Evolutionary conservation across 805 yeast genomes (phyloP).

Genomic region (Tetrapisispora fleetii): DNA sequence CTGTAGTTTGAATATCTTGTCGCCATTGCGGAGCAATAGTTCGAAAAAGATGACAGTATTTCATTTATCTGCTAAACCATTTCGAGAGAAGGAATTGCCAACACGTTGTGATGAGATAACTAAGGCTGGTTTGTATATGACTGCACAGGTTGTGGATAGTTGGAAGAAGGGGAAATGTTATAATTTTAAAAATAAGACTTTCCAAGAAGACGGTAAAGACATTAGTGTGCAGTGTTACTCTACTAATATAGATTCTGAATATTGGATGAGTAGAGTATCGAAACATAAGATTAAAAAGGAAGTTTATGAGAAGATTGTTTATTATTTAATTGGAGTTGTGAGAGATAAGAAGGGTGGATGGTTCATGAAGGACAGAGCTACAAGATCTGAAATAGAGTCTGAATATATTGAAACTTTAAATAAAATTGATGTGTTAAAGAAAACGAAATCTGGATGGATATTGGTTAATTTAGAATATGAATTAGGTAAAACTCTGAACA

Average conservation of each 20-base stretch:
- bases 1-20: too few relatives aligned
- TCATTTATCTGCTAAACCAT: slow-evolving; percentile 5
- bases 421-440: slow-evolving; percentile 14
- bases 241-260: slow-evolving; percentile 21
- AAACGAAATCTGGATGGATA: slow-evolving; percentile 21
- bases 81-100: slow-evolving; percentile 9
- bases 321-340: slow-evolving; percentile 26
- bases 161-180: slow-evolving; percentile 31
- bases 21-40: background rate
- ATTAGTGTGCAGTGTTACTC: slow-evolving; percentile 28
- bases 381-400: slow-evolving; percentile 27
- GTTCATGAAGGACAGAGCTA: slow-evolving; percentile 18
- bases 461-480: slow-evolving; percentile 29
- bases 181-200: slow-evolving; percentile 13
- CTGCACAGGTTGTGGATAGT: slow-evolving; percentile 12
- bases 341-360: slow-evolving; percentile 10
- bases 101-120: slow-evolving; percentile 6
- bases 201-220: slow-evolving; percentile 13
- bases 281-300: slow-evolving; percentile 12
- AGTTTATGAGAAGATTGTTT: slow-evolving; percentile 18
- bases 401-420: slow-evolving; percentile 30
- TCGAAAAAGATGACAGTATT: background rate
- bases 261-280: slow-evolving; percentile 30
- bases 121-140: slow-evolving; percentile 18
- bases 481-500: slow-evolving; percentile 29